Evolutionary conservation across 1,139 yeast genomes (phyloP), one percentile per base, ranked within the genome.

Genomic region (Scheffersomyces segobiensis): DNA sequence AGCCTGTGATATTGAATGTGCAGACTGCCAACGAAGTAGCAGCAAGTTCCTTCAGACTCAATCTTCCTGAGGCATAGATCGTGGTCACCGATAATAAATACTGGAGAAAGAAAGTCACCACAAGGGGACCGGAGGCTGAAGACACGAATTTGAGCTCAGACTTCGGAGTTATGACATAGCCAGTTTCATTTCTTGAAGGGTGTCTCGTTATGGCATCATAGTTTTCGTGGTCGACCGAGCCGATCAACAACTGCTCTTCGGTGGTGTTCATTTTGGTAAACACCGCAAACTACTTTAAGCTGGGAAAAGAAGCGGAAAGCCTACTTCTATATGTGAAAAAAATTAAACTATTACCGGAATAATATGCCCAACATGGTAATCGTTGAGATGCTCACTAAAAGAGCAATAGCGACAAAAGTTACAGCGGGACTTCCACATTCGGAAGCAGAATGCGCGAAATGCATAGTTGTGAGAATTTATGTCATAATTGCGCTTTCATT

Each of bases 21-120:
- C 78, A 75, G 8, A 74, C 68, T 5, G 80, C 73, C 46, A 78
- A 64, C 3, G 80, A 71, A 24, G 72, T 72, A 0, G 81, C 78
- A 1, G 81, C 77, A 53, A 77, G 63, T 56, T 75, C 75, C n/a
- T 67, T 59, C 18, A 74, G 64, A 0, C 81, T 81, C 20, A 76
- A 60, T 55, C 67, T 63, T 32, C 80, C 75, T 7, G 77, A 71
- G 47, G 73, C 76, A 58, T 71, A 75, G n/a, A 76, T 69, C 2
- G 78, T 72, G 3, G 74, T 71, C 56, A 77, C 69, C 1, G 75
- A 71, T 49, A 78, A 62, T 3, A 72, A 62, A 57, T 76, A 77
- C 59, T 78, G 81, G 46, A 74, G 64, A 48, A 72, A 62, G 59
- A 76, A 76, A 0, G 81, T 75, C n/a, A 74, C 62, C 24, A 73